A percentile compares a stretch with the other conserved stretches of the same genome.
These are phyloP conservation scores for Boletus eberwhitei DNA, from an alignment of 768 basidiomycete species.

Conservation along the genomic window DNA sequence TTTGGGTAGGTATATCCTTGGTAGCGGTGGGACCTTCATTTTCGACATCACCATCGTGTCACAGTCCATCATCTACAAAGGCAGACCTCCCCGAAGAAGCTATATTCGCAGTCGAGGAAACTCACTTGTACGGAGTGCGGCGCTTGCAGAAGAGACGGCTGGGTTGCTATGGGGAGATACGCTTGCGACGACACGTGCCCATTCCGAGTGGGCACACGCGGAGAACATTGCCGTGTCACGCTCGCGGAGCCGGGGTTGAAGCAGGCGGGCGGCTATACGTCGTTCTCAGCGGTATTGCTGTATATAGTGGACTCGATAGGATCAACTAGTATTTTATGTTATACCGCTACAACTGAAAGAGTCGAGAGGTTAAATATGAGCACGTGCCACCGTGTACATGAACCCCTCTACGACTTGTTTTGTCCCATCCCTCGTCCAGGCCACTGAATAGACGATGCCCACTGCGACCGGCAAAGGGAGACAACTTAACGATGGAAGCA, in stretches of 20 bases:
- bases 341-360: neutral
- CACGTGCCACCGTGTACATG: slow-evolving; percentile 15
- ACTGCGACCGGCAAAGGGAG: slow-evolving; percentile 17
- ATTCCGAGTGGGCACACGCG: slow-evolving; percentile 24
- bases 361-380: slow-evolving; percentile 2
- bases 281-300: neutral
- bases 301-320: slow-evolving; percentile 2
- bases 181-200: slow-evolving; percentile 27
- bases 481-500: slow-evolving; percentile 2
- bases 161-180: slow-evolving; percentile 46
- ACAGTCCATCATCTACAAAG: slow-evolving; percentile 79
- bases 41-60: slow-evolving; percentile 91
- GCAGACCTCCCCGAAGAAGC: slow-evolving; percentile 37
- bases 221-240: slow-evolving; percentile 21
- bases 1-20: slow-evolving; percentile 70
- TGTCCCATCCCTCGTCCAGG: neutral
- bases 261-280: neutral
- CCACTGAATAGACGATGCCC: slow-evolving; percentile 17
- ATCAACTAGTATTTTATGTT: neutral
- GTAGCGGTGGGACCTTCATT: slow-evolving; percentile 87
- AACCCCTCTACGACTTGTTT: neutral
- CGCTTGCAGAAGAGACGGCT: slow-evolving; percentile 46
- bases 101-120: slow-evolving; percentile 25
- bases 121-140: slow-evolving; percentile 25
- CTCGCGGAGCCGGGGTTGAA: slow-evolving; percentile 39